Base-by-base conservation (phyloP, 495 filamentous ascomycete genomes). In the Lasiosphaeria hispida region DNA sequence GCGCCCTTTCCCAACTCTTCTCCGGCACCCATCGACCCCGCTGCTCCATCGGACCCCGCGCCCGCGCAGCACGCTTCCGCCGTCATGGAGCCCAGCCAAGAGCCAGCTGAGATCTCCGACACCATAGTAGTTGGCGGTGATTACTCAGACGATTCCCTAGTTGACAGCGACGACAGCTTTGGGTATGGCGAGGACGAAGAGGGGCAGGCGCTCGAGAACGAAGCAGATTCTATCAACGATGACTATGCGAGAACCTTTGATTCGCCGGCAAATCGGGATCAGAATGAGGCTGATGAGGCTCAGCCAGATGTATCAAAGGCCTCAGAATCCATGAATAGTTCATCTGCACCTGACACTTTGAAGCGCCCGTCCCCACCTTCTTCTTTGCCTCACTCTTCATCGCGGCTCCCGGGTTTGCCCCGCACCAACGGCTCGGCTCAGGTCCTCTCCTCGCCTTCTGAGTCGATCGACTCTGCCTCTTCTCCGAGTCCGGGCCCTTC, bases 241-340 rank as follows among this genome's bases (percentile, higher is more conserved):
- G 75, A 80, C 63, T 78, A 80, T 72, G 73, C 75, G 48, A 72
- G 69, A 62, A 75, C 74, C 47, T 77, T 77, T 74, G 76, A 78
- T 51, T 72, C 73, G 57, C 75, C 79, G 35, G 66, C 58, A 36
- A 48, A 57, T 41, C 58, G 59, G 59, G 50, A 64, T 48, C 63
- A 66, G 51, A 63, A 63, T 61, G 63, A 64, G 60, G 65, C 62
- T 66, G 63, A 64, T 53, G 70, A 72, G 43, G 45, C 51, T 60
- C 62, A 69, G 54, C 72, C 74, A 63, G 69, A 74, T 76, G 71
- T 74, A 74, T 63, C 72, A 71, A 68, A 70, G 53, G 64, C 67
- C 47, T 68, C 59, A 64, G 60, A 70, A 67, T 68, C 73, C 63
- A 72, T 63, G 64, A 65, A 60, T 72, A 73, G 59, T 67, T 66